These are phyloP conservation scores for Leishmania aethiopica DNA, from an alignment of 208 protist genomes.

Conservation along the genomic window DNA sequence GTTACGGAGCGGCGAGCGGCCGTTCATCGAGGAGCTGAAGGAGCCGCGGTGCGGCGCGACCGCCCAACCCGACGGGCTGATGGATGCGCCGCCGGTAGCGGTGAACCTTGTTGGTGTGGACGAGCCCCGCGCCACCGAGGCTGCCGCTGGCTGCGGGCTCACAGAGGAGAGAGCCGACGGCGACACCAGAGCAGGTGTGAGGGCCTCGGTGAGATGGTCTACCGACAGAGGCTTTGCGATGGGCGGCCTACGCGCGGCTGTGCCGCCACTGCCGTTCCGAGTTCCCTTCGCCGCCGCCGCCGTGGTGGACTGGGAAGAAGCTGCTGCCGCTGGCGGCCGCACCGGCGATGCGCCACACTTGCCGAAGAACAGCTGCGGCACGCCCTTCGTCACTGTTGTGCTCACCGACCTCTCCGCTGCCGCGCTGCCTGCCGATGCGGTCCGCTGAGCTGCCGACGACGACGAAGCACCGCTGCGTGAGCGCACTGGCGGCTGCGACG, in stretches of 20 bases:
- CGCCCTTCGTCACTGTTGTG: conserved; percentile 17
- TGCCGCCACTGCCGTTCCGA: neutral
- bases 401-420: neutral
- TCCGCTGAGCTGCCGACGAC: neutral
- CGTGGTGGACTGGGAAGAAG: neutral
- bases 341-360: conserved; percentile 14
- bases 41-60: conserved; percentile 13
- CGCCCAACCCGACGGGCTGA: neutral
- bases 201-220: neutral
- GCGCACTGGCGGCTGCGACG: neutral
- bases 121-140: neutral
- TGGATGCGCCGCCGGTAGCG: neutral
- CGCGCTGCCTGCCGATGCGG: neutral
- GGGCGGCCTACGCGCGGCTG: neutral
- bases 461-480: neutral
- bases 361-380: conserved; percentile 30
- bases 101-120: neutral
- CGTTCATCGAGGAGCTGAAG: conserved; percentile 16
- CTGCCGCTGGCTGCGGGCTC: neutral
- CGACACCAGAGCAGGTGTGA: neutral
- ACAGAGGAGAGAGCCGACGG: neutral
- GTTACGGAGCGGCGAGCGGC: conserved; percentile 11
- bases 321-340: neutral
- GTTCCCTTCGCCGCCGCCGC: neutral
- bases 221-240: neutral